Conservation (phyloP, 148 eudicot genomes). For the Spergularia bocconei region DNA sequence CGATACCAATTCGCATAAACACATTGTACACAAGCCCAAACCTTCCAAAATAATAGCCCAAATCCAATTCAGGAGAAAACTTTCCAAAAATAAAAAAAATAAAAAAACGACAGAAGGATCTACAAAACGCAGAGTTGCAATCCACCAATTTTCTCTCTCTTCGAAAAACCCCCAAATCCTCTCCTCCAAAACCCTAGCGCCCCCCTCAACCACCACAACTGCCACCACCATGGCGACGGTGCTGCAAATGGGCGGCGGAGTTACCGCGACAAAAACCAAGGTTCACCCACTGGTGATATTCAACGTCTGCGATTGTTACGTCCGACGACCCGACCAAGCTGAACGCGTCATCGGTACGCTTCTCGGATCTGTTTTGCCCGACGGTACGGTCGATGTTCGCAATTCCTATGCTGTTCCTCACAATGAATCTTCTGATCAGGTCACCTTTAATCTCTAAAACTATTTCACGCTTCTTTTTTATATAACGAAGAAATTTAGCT, state of each 20-base stretch:
- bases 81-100: too few species aligned
- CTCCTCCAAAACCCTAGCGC: slow-evolving; percentile 26
- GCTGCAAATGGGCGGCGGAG: slow-evolving; percentile 44
- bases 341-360: slow-evolving; percentile 92
- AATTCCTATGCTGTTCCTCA: slow-evolving; percentile 95
- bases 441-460: slow-evolving; percentile 10
- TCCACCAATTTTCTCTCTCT: slow-evolving; percentile 9
- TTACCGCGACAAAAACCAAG: slow-evolving; percentile 52
- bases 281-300: slow-evolving; percentile 89
- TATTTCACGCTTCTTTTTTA: neutral
- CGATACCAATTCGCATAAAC: too few species aligned
- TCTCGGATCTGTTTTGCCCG: slow-evolving; percentile 77
- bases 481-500: too few species aligned
- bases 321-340: slow-evolving; percentile 88
- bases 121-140: neutral
- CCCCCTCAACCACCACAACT: slow-evolving; percentile 37
- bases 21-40: too few species aligned
- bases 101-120: neutral
- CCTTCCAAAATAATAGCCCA: too few species aligned
- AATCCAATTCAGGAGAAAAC: too few species aligned
- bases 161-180: neutral
- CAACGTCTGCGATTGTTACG: slow-evolving; percentile 84
- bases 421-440: slow-evolving; percentile 89
- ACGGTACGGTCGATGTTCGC: slow-evolving; percentile 81
- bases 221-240: slow-evolving; percentile 49